phyloP scores from a whole-genome alignment of 495 filamentous ascomycete genomes.

The Friedmanniomyces endolithicus region DNA sequence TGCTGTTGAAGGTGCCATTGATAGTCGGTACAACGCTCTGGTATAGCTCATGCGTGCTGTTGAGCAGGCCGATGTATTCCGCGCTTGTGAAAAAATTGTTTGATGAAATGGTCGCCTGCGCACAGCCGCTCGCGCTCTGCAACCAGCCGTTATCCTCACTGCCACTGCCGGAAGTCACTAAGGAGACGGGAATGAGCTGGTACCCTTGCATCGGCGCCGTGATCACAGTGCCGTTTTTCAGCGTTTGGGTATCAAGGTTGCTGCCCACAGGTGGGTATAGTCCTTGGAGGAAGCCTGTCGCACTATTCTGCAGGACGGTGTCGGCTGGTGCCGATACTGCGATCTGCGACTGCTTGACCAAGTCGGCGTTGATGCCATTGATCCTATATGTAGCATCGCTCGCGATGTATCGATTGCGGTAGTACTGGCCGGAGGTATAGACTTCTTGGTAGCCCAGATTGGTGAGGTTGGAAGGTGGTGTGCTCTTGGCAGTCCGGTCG shows the following conservation, averaged over 20 bases:
- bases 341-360: constrained; percentile 48
- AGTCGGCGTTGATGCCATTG: constrained; percentile 41
- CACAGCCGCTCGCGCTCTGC: constrained; percentile 46
- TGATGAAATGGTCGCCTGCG: constrained; percentile 51
- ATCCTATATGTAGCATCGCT: constrained; percentile 39
- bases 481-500: constrained; percentile 46
- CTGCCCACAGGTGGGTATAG: constrained; percentile 48
- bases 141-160: constrained; percentile 49
- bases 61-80: constrained; percentile 42
- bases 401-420: constrained; percentile 49
- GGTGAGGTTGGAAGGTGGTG: constrained; percentile 43
- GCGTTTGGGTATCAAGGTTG: constrained; percentile 29
- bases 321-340: constrained; percentile 36
- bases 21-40: constrained; percentile 47
- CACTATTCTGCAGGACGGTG: constrained; percentile 29
- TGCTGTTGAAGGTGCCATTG: constrained; percentile 42
- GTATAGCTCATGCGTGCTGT: constrained; percentile 53
- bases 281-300: constrained; percentile 44
- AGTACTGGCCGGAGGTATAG: constrained; percentile 48
- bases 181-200: constrained; percentile 45
- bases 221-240: constrained; percentile 42
- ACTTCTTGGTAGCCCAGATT: constrained; percentile 50
- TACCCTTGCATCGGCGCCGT: constrained; percentile 47
- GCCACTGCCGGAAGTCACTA: constrained; percentile 32
- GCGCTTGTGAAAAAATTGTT: constrained; percentile 56